Evolutionary conservation across 805 yeast genomes (phyloP), one percentile per base, ranked within the genome.

Genomic region (Candida lessepsii): DNA sequence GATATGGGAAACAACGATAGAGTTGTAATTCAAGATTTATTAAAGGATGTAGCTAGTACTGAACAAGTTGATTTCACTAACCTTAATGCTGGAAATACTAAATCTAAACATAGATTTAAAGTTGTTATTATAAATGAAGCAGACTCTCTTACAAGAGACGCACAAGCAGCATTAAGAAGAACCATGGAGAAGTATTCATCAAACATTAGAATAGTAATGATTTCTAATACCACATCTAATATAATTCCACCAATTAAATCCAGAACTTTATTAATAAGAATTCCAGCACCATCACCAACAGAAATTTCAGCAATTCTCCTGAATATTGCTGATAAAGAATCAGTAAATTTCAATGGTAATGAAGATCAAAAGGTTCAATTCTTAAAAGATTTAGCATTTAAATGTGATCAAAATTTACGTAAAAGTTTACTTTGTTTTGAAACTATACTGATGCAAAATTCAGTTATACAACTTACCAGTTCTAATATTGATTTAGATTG

Each of bases 1-100:
- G 99, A 93, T 63, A 83, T 93, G 82, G 98, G 98, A 5, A 88
- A 84, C 60, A 88, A 89, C 57, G 99, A 93, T 63, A 75, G 98
- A 47, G 83, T 93, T 37, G 96, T 93, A 23, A 89, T 93, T 50
- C 98, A 93, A 58, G 97, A 93, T 54, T 65, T 93, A 45, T 72
- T 93, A 51, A 93, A 93, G 54, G 98, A 93, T 49, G 81, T 93
- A 33, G 99, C 97, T 2, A 95, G 89, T 53, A 86, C 93, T 9
- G 96, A 90, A 55, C 96, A 90, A 56, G 89, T 93, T n/a, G 96
- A 90, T 58, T 81, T 86, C 53, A 34, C 29, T 18, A 25, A 30
- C 17, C 23, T 24, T 17, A 29, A 37, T n/a, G 10, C 15, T 8
- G 55, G 74, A 37, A 68, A 64, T 61, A 72, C 68, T 52, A 67